These are phyloP conservation scores for Rhamnella rubrinervis DNA, from an alignment of 331 rosid species.

Conservation along the genomic window DNA sequence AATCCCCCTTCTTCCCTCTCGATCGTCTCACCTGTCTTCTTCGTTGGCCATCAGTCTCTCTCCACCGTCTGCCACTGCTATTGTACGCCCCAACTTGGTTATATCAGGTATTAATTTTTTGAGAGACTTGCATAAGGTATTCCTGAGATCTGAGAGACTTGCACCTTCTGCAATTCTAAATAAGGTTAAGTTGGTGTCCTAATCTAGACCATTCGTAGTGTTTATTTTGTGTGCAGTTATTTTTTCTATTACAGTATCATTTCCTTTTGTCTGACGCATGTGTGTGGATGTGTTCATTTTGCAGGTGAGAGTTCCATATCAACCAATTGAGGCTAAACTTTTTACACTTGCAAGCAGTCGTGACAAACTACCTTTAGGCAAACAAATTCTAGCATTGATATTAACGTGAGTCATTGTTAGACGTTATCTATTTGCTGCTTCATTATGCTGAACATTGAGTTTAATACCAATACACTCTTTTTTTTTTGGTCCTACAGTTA, in stretches of 20 bases:
- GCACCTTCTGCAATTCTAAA: constrained; percentile 78
- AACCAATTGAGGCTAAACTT: constrained; percentile 74
- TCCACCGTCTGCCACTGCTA: too few species aligned
- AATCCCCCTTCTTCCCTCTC: too few species aligned
- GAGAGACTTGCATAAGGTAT: too few species aligned
- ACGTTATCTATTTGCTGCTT: constrained; percentile 22
- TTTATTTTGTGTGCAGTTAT: constrained; percentile 12
- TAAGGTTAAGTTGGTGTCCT: constrained; percentile 49
- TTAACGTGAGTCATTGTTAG: constrained; percentile 59
- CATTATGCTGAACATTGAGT: constrained; percentile 18
- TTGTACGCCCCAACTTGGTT: too few species aligned
- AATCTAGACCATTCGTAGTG: not conserved
- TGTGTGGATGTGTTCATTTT: not conserved
- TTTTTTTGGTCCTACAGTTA: constrained; percentile 55
- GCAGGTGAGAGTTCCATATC: constrained; percentile 81
- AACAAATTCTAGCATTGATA: constrained; percentile 77
- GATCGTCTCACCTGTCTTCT: too few species aligned
- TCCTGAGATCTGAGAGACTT: constrained; percentile 79
- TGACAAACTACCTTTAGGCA: constrained; percentile 83
- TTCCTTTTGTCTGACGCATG: not conserved
- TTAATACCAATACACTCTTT: constrained; percentile 11
- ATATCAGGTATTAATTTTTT: too few species aligned
- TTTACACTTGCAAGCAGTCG: constrained; percentile 66
- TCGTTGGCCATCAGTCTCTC: too few species aligned
- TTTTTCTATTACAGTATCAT: constrained; percentile 10